Conservation (phyloP, 371 early-diverging fungal species). For the Thermomucor indicae-seudaticae region DNA sequence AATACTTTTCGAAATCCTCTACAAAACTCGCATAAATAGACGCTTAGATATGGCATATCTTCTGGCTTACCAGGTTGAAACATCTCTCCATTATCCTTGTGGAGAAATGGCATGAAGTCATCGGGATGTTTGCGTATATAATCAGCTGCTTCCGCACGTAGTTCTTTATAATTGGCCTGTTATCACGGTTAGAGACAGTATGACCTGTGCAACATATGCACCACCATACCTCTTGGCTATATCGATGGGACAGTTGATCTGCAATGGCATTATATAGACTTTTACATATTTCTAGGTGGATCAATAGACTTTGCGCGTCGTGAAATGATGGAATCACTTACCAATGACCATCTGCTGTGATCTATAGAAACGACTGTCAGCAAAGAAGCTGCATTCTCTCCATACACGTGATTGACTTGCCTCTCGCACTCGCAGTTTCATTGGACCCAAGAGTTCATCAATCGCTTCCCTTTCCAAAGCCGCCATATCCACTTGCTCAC, state of each 20-base stretch:
- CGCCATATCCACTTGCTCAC: constrained; percentile 66
- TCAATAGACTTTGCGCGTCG: no score
- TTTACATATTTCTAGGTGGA: no score
- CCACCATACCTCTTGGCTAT: constrained; percentile 43
- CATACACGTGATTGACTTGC: constrained; percentile 16
- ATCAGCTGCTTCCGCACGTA: constrained; percentile 68
- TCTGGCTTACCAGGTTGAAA: constrained; percentile 42
- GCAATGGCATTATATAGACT: constrained; percentile 86
- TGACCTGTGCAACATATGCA: constrained; percentile 4
- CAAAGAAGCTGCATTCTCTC: neutral
- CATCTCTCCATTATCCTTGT: constrained; percentile 76
- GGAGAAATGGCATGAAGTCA: constrained; percentile 88
- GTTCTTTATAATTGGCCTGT: constrained; percentile 46
- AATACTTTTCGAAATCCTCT: constrained; percentile 76
- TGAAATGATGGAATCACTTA: no score
- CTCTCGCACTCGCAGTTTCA: constrained; percentile 43
- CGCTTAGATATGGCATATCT: neutral
- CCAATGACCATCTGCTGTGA: constrained; percentile 86
- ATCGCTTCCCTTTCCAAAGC: constrained; percentile 75
- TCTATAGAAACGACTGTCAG: constrained; percentile 22
- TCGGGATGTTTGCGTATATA: constrained; percentile 78
- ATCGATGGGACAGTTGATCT: constrained; percentile 65
- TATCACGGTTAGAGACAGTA: neutral
- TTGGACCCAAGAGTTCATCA: constrained; percentile 36
- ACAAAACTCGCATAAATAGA: neutral